Percentiles rank a stretch among this genome's conserved stretches.
These are phyloP conservation scores for Lathyrus sativus DNA, from an alignment of 306 rosid genomes.

Conservation along the genomic window DNA sequence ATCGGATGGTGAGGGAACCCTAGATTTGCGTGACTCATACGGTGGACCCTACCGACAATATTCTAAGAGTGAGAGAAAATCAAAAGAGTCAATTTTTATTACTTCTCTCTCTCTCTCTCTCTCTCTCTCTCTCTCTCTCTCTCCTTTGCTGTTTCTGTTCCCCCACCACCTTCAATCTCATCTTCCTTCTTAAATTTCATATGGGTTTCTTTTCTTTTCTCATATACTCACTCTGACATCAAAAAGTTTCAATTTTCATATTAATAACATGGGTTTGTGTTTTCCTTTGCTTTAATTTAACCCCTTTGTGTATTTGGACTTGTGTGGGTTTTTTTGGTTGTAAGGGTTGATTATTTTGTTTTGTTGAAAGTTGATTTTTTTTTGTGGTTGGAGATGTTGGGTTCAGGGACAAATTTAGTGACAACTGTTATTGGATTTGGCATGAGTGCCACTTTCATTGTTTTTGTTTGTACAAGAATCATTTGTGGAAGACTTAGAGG, in stretches of 20 bases:
- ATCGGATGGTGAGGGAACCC: no score
- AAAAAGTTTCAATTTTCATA: conserved; percentile 42
- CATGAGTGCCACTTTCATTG: conserved; percentile 94
- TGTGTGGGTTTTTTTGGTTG: conserved; percentile 30
- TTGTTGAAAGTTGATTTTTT: conserved; percentile 1
- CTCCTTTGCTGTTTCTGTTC: conserved; percentile 23
- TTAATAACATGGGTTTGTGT: conserved; percentile 47
- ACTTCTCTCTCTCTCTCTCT: conserved; percentile 28
- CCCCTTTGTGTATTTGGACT: conserved; percentile 9
- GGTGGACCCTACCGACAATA: conserved; percentile 55
- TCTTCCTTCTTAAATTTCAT: conserved; percentile 49
- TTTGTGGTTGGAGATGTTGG: conserved; percentile 54
- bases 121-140: conserved; percentile 32
- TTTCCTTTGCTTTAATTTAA: neutral
- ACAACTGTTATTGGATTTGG: conserved; percentile 92
- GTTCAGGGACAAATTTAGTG: conserved; percentile 72
- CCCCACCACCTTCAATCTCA: conserved; percentile 39
- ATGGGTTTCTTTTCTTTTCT: conserved; percentile 2
- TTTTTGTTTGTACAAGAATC: conserved; percentile 89
- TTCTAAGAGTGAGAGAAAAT: conserved; percentile 31
- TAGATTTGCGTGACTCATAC: neutral
- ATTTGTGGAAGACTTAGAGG: conserved; percentile 88
- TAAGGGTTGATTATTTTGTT: neutral
- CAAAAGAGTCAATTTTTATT: neutral
- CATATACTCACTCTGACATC: conserved; percentile 22